Conservation (phyloP, 2,329 filamentous ascomycete genomes). For the Ophiobolus disseminans region DNA sequence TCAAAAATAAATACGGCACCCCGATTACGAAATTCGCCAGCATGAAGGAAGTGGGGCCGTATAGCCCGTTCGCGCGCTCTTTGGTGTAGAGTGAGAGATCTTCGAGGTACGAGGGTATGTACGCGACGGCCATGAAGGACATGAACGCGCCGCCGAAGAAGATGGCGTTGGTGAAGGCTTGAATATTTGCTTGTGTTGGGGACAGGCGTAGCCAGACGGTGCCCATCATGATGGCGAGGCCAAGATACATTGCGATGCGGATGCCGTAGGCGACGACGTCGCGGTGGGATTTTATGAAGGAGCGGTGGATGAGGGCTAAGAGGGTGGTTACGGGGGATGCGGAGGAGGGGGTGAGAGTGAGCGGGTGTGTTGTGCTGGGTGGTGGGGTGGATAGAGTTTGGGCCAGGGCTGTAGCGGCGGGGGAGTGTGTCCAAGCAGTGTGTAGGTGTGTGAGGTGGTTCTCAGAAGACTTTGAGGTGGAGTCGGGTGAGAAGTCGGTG, state of each 20-base stretch:
- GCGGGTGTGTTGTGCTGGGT: not conserved
- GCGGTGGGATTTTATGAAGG: conserved; percentile 82
- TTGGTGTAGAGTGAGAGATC: conserved; percentile 76
- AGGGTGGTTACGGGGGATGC: conserved; percentile 62
- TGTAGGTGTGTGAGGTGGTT: conserved; percentile 64
- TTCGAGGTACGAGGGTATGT: conserved; percentile 83
- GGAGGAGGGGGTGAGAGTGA: conserved; percentile 13
- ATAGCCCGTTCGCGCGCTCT: conserved; percentile 82
- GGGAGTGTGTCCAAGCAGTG: conserved; percentile 62
- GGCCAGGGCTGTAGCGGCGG: conserved; percentile 37
- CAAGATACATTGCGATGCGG: conserved; percentile 80
- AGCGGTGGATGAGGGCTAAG: conserved; percentile 74
- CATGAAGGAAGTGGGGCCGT: conserved; percentile 75
- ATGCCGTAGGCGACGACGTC: conserved; percentile 86
- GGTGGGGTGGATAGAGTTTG: conserved; percentile 34
- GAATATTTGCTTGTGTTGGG: conserved; percentile 74
- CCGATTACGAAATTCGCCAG: conserved; percentile 83
- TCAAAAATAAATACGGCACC: conserved; percentile 80
- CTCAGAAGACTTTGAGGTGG: no score
- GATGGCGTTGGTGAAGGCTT: conserved; percentile 83
- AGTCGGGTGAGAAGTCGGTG: conserved; percentile 70
- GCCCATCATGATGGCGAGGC: conserved; percentile 84
- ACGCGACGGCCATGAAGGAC: conserved; percentile 70
- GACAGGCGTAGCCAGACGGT: conserved; percentile 82
- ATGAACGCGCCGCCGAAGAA: conserved; percentile 62